Evolutionary conservation across 192 early-diverging fungal genomes (phyloP), one percentile per base, ranked within the genome.

Genomic region (Oehlia diaphana): DNA sequence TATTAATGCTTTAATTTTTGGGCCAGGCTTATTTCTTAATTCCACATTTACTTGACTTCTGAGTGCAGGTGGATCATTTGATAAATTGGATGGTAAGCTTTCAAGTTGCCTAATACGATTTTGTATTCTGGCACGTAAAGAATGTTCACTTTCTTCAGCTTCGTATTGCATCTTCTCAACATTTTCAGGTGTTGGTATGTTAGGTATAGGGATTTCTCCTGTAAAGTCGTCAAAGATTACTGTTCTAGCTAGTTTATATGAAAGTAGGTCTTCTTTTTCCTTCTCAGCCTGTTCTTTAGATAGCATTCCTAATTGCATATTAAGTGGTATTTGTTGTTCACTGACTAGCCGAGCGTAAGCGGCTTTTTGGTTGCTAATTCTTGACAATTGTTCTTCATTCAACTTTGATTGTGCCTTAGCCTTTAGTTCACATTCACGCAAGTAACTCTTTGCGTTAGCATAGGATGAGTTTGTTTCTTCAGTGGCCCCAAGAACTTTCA

Each of bases 381-480:
- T 87, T 14, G 87, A 83, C 28, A 94, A 75, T 74, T 98, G 94
- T 50, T 88, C 89, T 44, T 79, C 69, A 4, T 89, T 87, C 70
- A 93, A 89, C 42, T 84, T 80, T 9, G 82, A 77, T 44, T 53
- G 26, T 84, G 84, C 74, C 79, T 82, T 71, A 86, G 85, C 9
- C 77, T 80, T 82, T 79, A 47, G 50, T 39, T 82, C 79, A 47
- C 84, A 84, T 19, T 86, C 81, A n/a, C 89, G 84, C 58, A 95
- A 80, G 26, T 90, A 78, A 0, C 78, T 68, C 86, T 95, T 83
- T 49, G 95, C 85, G 76, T 89, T 85, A 47, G 93, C 94, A 79
- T 88, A 93, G 79, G 95, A 92, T 21, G 87, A 85, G 81, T 91
- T 90, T 78, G 89, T 94, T 33, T 88, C 88, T 86, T 97, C 94